Percentiles rank a stretch among this genome's conserved stretches.
Conservation (phyloP, 2,329 filamentous ascomycete species). For the Fusarium verrucosum region DNA sequence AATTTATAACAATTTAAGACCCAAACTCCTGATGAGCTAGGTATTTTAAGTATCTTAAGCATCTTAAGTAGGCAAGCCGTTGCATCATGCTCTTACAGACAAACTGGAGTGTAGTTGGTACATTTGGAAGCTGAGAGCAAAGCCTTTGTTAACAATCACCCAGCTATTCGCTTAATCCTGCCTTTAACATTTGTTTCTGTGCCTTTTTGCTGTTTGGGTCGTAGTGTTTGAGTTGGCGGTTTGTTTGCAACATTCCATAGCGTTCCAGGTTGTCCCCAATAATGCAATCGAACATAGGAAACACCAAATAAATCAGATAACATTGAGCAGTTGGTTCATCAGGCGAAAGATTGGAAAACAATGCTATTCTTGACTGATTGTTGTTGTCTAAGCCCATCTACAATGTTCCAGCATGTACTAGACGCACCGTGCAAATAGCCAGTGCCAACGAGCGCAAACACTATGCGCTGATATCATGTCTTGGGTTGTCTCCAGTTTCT, state of each 20-base stretch:
- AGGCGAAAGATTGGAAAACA: too few species aligned
- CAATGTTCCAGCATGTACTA: constrained; percentile 29
- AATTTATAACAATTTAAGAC: background rate
- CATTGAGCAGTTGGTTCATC: too few species aligned
- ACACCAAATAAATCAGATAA: background rate
- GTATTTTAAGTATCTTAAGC: too few species aligned
- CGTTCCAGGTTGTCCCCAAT: too few species aligned
- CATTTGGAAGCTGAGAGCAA: background rate
- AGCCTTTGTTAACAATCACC: background rate
- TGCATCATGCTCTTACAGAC: background rate
- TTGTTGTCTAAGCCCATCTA: background rate
- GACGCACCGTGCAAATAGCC: constrained; percentile 4
- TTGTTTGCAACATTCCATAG: too few species aligned
- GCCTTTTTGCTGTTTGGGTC: background rate
- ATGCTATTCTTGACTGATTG: background rate
- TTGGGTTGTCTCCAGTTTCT: too few species aligned
- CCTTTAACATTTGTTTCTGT: background rate
- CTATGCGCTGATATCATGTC: constrained; percentile 46
- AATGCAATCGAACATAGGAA: background rate
- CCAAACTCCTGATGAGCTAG: background rate
- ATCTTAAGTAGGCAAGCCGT: background rate
- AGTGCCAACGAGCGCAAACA: constrained; percentile 37
- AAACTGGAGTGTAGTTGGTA: background rate
- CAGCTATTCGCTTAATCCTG: background rate
- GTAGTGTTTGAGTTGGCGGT: background rate